A percentile compares a stretch with the other conserved stretches of the same genome.
These are phyloP conservation scores for Salix dunnii DNA, from an alignment of 345 rosid genomes.

Conservation along the genomic window DNA sequence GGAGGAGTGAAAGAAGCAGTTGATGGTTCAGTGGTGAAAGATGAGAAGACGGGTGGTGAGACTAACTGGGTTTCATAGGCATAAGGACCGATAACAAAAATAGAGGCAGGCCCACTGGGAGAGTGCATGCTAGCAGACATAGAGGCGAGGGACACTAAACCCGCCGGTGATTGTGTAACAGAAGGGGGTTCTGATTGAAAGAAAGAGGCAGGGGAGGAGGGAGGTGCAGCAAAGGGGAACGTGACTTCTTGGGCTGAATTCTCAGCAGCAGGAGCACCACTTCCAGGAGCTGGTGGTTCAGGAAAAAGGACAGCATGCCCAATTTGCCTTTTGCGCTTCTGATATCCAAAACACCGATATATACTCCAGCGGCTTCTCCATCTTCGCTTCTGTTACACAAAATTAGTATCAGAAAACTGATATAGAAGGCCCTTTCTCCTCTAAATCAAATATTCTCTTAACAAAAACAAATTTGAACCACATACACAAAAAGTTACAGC, in stretches of 20 bases:
- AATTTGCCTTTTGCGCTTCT: slow-evolving; percentile 55
- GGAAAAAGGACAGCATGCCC: slow-evolving; percentile 63
- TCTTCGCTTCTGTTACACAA: slow-evolving; percentile 53
- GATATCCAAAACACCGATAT: slow-evolving; percentile 74
- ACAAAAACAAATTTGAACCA: background rate
- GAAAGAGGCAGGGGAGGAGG: slow-evolving; percentile 96
- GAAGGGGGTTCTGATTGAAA: slow-evolving; percentile 91
- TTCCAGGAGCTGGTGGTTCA: slow-evolving; percentile 37
- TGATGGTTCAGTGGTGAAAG: slow-evolving; percentile 96
- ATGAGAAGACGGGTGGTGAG: slow-evolving; percentile 88
- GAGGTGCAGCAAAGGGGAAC: slow-evolving; percentile 85
- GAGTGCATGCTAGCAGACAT: slow-evolving; percentile 63
- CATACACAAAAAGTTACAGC: background rate
- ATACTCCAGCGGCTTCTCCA: slow-evolving; percentile 70
- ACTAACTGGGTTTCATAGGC: slow-evolving; percentile 90
- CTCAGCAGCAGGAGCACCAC: slow-evolving; percentile 37
- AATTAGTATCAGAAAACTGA: slow-evolving; percentile 14
- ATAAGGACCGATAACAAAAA: slow-evolving; percentile 91
- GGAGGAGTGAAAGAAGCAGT: slow-evolving; percentile 96
- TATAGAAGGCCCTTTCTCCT: background rate
- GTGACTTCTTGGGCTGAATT: slow-evolving; percentile 31
- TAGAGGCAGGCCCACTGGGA: slow-evolving; percentile 67
- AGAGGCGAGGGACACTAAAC: slow-evolving; percentile 54
- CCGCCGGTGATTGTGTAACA: slow-evolving; percentile 78
- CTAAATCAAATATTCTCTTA: background rate